Conservation (phyloP, 179 eudicot species). For the Camellia oleifera region DNA sequence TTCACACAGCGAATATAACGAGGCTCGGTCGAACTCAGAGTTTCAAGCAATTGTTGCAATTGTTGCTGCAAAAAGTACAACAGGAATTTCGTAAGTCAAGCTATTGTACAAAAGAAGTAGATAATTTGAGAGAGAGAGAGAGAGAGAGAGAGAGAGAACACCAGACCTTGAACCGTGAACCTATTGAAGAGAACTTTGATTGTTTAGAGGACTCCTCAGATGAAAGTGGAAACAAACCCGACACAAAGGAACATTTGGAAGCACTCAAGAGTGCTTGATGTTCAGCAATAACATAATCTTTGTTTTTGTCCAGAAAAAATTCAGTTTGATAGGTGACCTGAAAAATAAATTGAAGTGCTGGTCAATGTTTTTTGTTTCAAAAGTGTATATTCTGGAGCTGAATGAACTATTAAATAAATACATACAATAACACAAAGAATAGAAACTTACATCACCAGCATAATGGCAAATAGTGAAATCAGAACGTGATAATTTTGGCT, state of each 20-base stretch:
- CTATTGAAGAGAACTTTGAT: conserved; percentile 94
- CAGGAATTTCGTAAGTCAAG: conserved; percentile 1
- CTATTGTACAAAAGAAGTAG: conserved; percentile 6
- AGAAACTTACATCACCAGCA: conserved; percentile 91
- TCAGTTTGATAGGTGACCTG: conserved; percentile 97
- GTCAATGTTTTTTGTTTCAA: not conserved
- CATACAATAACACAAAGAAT: not conserved
- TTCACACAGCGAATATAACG: conserved; percentile 97
- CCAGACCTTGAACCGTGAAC: conserved; percentile 85
- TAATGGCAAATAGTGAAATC: conserved; percentile 92
- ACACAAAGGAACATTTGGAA: conserved; percentile 70
- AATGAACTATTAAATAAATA: not conserved
- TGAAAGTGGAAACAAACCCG: conserved; percentile 66
- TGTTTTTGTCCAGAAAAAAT: conserved; percentile 84
- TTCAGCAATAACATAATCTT: conserved; percentile 94
- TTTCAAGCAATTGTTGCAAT: conserved; percentile 85
- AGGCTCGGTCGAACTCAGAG: conserved; percentile 84
- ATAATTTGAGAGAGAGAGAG: not conserved
- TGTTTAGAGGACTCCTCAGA: conserved; percentile 76
- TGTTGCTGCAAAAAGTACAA: conserved; percentile 68
- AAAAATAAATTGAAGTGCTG: conserved; percentile 4
- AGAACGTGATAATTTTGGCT: conserved; percentile 90
- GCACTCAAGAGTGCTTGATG: conserved; percentile 82
- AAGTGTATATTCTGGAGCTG: not conserved
- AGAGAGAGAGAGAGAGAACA: conserved; percentile 15